These are phyloP conservation scores for Scutellaria galericulata DNA, from an alignment of 257 asterid species.

Conservation along the genomic window DNA sequence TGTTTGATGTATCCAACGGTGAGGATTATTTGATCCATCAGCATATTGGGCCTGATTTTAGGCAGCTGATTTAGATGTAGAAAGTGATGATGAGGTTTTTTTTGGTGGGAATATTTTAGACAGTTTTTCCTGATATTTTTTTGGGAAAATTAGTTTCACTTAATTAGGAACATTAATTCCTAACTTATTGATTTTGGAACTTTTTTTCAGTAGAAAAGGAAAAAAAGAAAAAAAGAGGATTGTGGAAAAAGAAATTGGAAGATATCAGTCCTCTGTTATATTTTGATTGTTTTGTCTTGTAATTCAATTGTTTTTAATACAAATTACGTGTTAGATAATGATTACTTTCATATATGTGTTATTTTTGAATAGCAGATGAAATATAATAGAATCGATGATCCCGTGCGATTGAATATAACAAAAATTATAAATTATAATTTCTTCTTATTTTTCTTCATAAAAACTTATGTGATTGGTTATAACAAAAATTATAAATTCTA, in stretches of 20 bases:
- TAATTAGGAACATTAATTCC: constrained; percentile 45
- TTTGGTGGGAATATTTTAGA: constrained; percentile 5
- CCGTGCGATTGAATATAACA: no score
- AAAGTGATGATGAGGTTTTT: background rate
- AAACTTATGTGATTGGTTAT: no score
- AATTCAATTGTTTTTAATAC: no score
- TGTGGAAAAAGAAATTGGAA: background rate
- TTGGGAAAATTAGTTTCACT: constrained; percentile 17
- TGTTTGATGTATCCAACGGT: constrained; percentile 64
- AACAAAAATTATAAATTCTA: no score
- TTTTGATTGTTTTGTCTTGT: no score
- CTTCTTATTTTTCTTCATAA: no score
- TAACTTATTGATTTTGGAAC: constrained; percentile 48
- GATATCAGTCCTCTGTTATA: background rate
- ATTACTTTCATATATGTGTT: no score
- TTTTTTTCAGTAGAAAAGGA: constrained; percentile 2
- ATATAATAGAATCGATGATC: no score
- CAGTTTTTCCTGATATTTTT: background rate
- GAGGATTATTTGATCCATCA: constrained; percentile 91
- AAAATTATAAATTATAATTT: no score
- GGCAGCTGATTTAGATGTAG: constrained; percentile 58
- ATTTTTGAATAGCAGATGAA: no score
- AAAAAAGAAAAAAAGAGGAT: constrained; percentile 2
- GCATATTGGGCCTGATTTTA: constrained; percentile 70
- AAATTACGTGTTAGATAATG: no score